Evolutionary conservation across 1,139 yeast genomes (phyloP), one percentile per base, ranked within the genome.

Genomic region (Taphrina confusa): DNA sequence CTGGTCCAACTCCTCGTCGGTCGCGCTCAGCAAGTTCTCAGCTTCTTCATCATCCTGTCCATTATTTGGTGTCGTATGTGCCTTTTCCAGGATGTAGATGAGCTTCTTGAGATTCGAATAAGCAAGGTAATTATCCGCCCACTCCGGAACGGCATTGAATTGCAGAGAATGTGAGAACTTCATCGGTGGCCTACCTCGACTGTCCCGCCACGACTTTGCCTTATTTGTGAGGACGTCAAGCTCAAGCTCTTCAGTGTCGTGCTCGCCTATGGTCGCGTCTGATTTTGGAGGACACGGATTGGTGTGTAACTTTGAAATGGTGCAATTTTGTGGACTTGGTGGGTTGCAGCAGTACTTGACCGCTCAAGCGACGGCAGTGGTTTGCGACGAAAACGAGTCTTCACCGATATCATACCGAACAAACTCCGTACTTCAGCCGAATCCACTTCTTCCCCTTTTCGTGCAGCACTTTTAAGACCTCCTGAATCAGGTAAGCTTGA

Each of bases 101-200:
- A 61, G 75, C 70, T 82, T 83, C 69, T 85, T 85, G 51, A 85
- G 76, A 30, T 52, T 61, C 28, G 62, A 58, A 28, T 58, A 61
- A 49, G 56, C 83, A 64, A 85, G 76, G 69, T 85, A 85, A 64
- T 78, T 73, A 61, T 85, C 82, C 57, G 84, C 78, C 91, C 92
- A 85, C 68, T 85, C 92, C 3, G 92, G 91, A 34, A 85, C 91
- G 22, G 88, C 87, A 71, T 85, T 85, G 73, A 85, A 84, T 72
- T 84, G 87, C 61, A 85, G 76, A 37, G 89, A 82, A 66, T 84
- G 87, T 55, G 85, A 79, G 71, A 85, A 85, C 76, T 85, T 85
- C 92, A 85, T 85, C 34, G n/a, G 42, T 9, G 18, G 42, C 11
- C 42, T 25, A n/a, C 42, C 25, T 37, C 42, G 33, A 28, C 11